These are phyloP conservation scores for Teratosphaeriaceae sp. DNA, from an alignment of 2,329 filamentous ascomycete species.

Conservation along the genomic window DNA sequence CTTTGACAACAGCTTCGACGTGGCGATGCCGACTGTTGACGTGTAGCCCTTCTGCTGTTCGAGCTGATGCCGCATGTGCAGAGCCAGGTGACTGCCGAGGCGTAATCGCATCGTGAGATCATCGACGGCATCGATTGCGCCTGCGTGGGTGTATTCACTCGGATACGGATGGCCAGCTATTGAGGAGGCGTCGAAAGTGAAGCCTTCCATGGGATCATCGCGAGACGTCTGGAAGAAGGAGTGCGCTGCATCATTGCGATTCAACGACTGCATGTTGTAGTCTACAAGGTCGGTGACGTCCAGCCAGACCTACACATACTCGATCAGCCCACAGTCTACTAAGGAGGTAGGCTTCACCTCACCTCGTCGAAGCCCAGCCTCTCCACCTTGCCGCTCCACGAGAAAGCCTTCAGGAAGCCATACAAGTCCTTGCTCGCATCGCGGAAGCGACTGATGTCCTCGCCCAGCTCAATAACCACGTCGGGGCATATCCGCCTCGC, in stretches of 20 bases:
- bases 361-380: slow-evolving; percentile 88
- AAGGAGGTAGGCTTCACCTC: background rate
- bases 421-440: slow-evolving; percentile 79
- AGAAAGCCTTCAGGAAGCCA: slow-evolving; percentile 61
- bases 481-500: slow-evolving; percentile 76
- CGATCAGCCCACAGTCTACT: slow-evolving; percentile 1
- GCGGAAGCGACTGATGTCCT: slow-evolving; percentile 78
- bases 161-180: slow-evolving; percentile 61
- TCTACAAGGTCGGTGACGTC: slow-evolving; percentile 82
- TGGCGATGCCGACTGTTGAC: slow-evolving; percentile 79
- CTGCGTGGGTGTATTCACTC: slow-evolving; percentile 9
- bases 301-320: slow-evolving; percentile 49
- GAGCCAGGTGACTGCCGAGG: slow-evolving; percentile 74
- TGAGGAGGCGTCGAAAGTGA: slow-evolving; percentile 64
- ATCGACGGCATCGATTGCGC: slow-evolving; percentile 4
- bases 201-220: slow-evolving; percentile 71
- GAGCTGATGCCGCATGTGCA: slow-evolving; percentile 63
- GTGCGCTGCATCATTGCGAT: slow-evolving; percentile 53
- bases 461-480: slow-evolving; percentile 76
- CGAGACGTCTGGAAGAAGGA: slow-evolving; percentile 77
- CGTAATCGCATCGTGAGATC: slow-evolving; percentile 51
- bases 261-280: slow-evolving; percentile 71
- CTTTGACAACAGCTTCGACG: slow-evolving; percentile 80
- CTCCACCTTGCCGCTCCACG: slow-evolving; percentile 74
- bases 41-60: slow-evolving; percentile 77